Base-by-base conservation (phyloP, 2,329 filamentous ascomycete genomes). In the Lithohypha guttulata region DNA sequence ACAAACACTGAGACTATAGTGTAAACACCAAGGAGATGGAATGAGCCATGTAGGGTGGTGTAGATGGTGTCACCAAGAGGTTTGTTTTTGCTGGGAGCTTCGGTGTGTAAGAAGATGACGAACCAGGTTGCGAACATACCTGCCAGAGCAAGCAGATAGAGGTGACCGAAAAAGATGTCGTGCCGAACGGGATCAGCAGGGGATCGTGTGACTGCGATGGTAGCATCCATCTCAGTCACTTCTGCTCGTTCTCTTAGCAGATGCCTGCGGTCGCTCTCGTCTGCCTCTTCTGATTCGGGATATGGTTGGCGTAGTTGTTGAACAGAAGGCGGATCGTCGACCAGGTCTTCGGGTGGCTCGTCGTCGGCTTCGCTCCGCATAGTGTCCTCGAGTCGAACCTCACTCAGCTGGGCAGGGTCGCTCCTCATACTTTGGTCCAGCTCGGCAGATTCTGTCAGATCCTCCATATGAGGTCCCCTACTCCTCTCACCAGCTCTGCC, bases 51-150 rank as follows among this genome's bases (percentile, higher is more conserved):
- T 23, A 98, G 65, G 3, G 84, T 86, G 10, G 82, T 85, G 60
- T 98, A 98, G 42, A 98, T 85, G 1, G 89, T 95, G 59, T 98
- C 91, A 10, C 87, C 89, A 41, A 93, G 73, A 1, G 81, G 80
- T 43, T 73, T 72, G 55, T 82, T 82, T 39, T 70, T 69, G 38
- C 65, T 66, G 4, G 82, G 80, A 1, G 79, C 66, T 13, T 82
- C 77, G 2, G 89, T 96, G 56, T 96, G 85, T 27, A 98, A 70
- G 68, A 83, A 93, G 17, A 94, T 81, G 10, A 98, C 70, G 47
- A 94, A 78, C 53, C 86, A 93, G 1, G 86, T 89, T 9, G 89
- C 83, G 53, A 96, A 75, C 55, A 96, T 73, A 26, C 81, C 81
- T 31, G 84, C 86, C 38, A 93, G 65, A 22, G 78, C 78, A 52